Evolutionary conservation across 2,329 filamentous ascomycete genomes (phyloP).

Genomic region (Fusarium goolgardi): DNA sequence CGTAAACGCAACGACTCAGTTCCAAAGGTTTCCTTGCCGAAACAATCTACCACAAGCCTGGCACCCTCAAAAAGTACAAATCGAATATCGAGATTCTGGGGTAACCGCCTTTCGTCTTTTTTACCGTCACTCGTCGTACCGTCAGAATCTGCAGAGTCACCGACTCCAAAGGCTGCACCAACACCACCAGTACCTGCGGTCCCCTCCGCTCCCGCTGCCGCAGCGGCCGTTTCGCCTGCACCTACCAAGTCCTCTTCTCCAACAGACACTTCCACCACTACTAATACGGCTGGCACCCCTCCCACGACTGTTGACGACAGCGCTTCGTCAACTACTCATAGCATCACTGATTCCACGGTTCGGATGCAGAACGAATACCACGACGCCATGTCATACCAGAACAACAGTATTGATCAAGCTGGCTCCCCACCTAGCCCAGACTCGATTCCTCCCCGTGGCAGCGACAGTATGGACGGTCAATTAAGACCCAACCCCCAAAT

Average conservation of each 20-base stretch:
- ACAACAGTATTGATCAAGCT: constrained; percentile 16
- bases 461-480: constrained; percentile 38
- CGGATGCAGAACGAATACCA: constrained; percentile 39
- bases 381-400: constrained; percentile 32
- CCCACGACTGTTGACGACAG: constrained; percentile 43
- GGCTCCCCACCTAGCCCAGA: constrained; percentile 34
- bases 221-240: constrained; percentile 27
- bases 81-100: constrained; percentile 53
- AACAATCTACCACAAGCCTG: constrained; percentile 37
- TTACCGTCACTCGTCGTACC: constrained; percentile 55
- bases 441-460: constrained; percentile 20
- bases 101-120: constrained; percentile 52
- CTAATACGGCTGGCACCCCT: constrained; percentile 37
- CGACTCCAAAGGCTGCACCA: constrained; percentile 40
- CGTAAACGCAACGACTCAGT: constrained; percentile 33
- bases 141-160: constrained; percentile 45
- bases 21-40: constrained; percentile 29
- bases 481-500: constrained; percentile 45
- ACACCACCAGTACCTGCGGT: constrained; percentile 32
- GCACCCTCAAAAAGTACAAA: constrained; percentile 29
- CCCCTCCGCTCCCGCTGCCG: constrained; percentile 33
- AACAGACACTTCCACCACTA: constrained; percentile 41
- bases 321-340: constrained; percentile 41
- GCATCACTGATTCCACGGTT: constrained; percentile 40
- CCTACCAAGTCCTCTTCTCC: constrained; percentile 45